Evolutionary conservation across 345 rosid genomes (phyloP), one percentile per base, ranked within the genome.

Genomic region (Physaria fendleri): DNA sequence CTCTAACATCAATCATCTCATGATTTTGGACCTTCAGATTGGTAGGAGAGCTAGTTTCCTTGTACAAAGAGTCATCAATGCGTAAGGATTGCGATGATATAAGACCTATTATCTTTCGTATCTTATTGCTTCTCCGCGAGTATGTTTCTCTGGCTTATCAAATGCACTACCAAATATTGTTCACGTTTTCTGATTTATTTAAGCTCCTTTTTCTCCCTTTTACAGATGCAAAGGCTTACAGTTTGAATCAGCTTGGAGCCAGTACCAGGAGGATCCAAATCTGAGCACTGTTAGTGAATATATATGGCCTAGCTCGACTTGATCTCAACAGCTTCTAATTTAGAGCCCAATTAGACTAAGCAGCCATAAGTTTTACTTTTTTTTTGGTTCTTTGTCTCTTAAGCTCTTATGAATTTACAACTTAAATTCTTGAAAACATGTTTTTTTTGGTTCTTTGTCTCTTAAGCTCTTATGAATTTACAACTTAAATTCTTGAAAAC

Each of bases 1-100:
- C 18, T 52, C 34, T 40, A 45, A 55, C 30, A 38, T 11, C 38
- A 40, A 24, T 23, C 35, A 16, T 68, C 14, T 42, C 9, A 30
- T 39, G 30, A 16, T 62, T 45, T 61, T 40, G 39, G 10, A 50
- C 40, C 11, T 49, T 65, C 77, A 92, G 98, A 73, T 86, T 93
- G 79, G 85, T 85, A 63, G 82, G 82, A 62, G 97, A 89, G 65
- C 94, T 89, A 34, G 74, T 77, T 49, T 59, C 60, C 8, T 53
- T 88, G 56, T 79, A 77, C 65, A 85, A 88, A 74, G 88, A 85
- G 62, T 85, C 89, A 23, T 84, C 94, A 0, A 47, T 85, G 39
- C 83, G 71, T 73, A 76, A 42, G 23, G 81, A 75, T 28, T 82
- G 89, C 1, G 84, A 85, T 70, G 88, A 82, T 35, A 86, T 92